These are phyloP conservation scores for Artemisia princeps DNA, from an alignment of 140 eudicot genomes.

Conservation along the genomic window DNA sequence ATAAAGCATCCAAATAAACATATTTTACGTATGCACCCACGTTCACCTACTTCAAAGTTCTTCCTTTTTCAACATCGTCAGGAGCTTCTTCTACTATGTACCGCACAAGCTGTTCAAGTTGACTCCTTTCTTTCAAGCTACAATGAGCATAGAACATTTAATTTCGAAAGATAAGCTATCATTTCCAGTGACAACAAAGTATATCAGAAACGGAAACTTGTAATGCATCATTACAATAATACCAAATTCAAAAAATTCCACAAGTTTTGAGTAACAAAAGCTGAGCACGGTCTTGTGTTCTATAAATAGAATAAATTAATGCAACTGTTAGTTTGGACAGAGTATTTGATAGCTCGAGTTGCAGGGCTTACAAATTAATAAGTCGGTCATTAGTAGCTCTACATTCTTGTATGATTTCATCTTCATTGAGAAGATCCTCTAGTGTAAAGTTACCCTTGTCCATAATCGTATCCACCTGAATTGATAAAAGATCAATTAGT, in stretches of 20 bases:
- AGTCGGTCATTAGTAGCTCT: conserved; percentile 67
- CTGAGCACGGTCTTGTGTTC: too few species aligned
- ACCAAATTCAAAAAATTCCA: too few species aligned
- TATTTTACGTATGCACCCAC: neutral
- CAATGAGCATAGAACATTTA: conserved; percentile 2
- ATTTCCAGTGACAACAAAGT: too few species aligned
- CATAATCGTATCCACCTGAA: conserved; percentile 61
- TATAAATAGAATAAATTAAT: too few species aligned
- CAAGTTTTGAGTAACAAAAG: too few species aligned
- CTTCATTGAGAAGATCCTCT: conserved; percentile 79
- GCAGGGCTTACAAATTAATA: conserved; percentile 50
- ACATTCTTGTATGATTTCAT: conserved; percentile 79
- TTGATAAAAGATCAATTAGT: too few species aligned
- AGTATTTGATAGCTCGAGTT: neutral
- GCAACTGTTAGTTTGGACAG: too few species aligned
- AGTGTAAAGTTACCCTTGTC: conserved; percentile 61
- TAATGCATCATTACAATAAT: too few species aligned
- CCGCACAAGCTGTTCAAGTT: conserved; percentile 52
- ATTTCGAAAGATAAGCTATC: too few species aligned
- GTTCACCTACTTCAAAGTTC: conserved; percentile 27
- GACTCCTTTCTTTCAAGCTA: conserved; percentile 61
- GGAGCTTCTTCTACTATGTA: conserved; percentile 71
- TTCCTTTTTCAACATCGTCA: conserved; percentile 52
- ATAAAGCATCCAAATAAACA: neutral
- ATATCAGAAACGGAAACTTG: too few species aligned